Evolutionary conservation across 805 yeast genomes (phyloP), one percentile per base, ranked within the genome.

Genomic region (Isabelozyma rhagii): DNA sequence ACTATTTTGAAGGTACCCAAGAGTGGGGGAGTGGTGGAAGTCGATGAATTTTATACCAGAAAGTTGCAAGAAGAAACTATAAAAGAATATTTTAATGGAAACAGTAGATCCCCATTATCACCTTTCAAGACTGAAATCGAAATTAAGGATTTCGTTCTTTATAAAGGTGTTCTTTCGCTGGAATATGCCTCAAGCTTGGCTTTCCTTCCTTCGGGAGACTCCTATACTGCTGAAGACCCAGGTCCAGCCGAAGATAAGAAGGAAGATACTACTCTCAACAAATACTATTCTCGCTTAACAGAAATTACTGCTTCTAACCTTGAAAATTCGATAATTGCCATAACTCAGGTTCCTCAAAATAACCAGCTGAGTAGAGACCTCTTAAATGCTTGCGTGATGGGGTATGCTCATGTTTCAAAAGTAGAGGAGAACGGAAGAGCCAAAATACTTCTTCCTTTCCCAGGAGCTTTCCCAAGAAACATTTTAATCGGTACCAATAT

Each of bases 1-100:
- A 63, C 66, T 5, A 67, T 86, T 15, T 59, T 92, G 13, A 87
- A 85, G 57, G 72, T 92, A 3, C 82, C 87, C 15, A 81, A 80
- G 53, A 80, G 90, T 41, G 86, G 87, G 43, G 97, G 97, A 1
- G 84, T 85, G 31, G 87, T 87, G 8, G 89, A 87, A 29, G 76
- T 80, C 28, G 93, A 87, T 51, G 93, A 85, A 47, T 72, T 80
- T 10, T 90, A 75, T 62, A 72, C 77, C 38, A 77, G 98, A 60
- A 81, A 84, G 38, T 47, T 79, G 18, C 98, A 93, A 64, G 89
- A 91, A 58, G 77, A 81, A 41, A 74, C 85, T 5, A 90, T 93
- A 47, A 83, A 83, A 61, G 96, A 92, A 61, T 94, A 94, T 66
- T 94, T 94, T 60, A 90, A 94, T 62, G 99, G 99, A 2, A 79